Conservation (phyloP, 1,284 basidiomycete species). For the Ustilago curta region DNA sequence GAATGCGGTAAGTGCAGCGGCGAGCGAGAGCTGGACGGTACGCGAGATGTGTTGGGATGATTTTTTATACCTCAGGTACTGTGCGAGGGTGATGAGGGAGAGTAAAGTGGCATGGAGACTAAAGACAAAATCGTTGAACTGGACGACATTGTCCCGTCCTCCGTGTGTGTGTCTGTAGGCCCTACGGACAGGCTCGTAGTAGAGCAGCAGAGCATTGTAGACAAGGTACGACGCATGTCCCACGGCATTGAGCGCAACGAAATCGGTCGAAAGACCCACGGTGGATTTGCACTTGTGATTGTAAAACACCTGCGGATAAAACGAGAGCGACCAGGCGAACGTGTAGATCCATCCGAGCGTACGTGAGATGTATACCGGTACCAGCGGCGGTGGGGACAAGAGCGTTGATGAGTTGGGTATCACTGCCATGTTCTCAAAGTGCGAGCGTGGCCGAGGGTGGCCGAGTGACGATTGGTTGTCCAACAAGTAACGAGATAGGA, state of each 20-base stretch:
- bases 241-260: slow-evolving; percentile 53
- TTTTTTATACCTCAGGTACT: slow-evolving; percentile 14
- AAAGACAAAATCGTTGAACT: slow-evolving; percentile 58
- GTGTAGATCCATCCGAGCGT: slow-evolving; percentile 64
- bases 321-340: slow-evolving; percentile 59
- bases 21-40: slow-evolving; percentile 15
- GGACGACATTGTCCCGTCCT: slow-evolving; percentile 51
- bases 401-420: slow-evolving; percentile 2
- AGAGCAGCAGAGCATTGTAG: slow-evolving; percentile 49
- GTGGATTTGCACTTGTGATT: slow-evolving; percentile 43
- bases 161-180: slow-evolving; percentile 50
- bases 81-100: slow-evolving; percentile 17
- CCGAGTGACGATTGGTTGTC: no score
- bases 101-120: slow-evolving; percentile 51
- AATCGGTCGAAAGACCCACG: slow-evolving; percentile 57
- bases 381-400: neutral
- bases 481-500: no score
- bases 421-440: slow-evolving; percentile 3
- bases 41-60: slow-evolving; percentile 5
- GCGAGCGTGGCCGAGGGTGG: no score
- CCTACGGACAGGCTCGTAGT: slow-evolving; percentile 35
- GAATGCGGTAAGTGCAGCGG: slow-evolving; percentile 4
- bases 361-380: slow-evolving; percentile 25
- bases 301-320: slow-evolving; percentile 62
- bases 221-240: slow-evolving; percentile 59